Evolutionary conservation across 1,139 yeast species (phyloP).

Genomic region (Kodamaea plutei): DNA sequence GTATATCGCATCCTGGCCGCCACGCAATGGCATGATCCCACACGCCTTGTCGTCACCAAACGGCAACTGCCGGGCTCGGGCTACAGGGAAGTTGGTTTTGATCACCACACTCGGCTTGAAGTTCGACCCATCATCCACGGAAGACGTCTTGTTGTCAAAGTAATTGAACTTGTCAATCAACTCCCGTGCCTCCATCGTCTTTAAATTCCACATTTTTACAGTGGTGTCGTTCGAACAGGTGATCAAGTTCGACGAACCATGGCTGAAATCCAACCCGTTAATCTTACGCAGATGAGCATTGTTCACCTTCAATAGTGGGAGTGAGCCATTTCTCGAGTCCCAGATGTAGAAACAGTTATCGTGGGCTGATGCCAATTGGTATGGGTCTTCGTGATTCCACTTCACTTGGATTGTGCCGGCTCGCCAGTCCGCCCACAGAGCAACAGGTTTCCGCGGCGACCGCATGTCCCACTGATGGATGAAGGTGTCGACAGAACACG

Average conservation of each 20-base stretch:
- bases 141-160: conserved; percentile 18
- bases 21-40: conserved; percentile 85
- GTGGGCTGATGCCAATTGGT: conserved; percentile 80
- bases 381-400: conserved; percentile 79
- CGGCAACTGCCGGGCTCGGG: conserved; percentile 84
- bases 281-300: conserved; percentile 78
- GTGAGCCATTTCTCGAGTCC: conserved; percentile 82
- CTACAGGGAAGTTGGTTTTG: conserved; percentile 75
- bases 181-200: conserved; percentile 20
- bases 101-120: conserved; percentile 55
- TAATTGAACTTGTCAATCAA: conserved; percentile 20
- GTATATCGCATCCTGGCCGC: conserved; percentile 75
- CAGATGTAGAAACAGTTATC: conserved; percentile 76
- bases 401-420: conserved; percentile 95
- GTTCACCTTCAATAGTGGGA: conserved; percentile 60
- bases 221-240: conserved; percentile 84
- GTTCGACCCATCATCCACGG: conserved; percentile 6
- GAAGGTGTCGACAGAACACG: conserved; percentile 88
- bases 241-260: conserved; percentile 56
- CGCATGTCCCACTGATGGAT: conserved; percentile 91
- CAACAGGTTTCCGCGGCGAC: conserved; percentile 64
- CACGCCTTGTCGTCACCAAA: conserved; percentile 77
- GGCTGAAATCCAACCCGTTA: conserved; percentile 81
- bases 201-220: conserved; percentile 82
- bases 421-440: conserved; percentile 85